phyloP scores from a whole-genome alignment of 345 rosid genomes.

The Pistacia integerrima region DNA sequence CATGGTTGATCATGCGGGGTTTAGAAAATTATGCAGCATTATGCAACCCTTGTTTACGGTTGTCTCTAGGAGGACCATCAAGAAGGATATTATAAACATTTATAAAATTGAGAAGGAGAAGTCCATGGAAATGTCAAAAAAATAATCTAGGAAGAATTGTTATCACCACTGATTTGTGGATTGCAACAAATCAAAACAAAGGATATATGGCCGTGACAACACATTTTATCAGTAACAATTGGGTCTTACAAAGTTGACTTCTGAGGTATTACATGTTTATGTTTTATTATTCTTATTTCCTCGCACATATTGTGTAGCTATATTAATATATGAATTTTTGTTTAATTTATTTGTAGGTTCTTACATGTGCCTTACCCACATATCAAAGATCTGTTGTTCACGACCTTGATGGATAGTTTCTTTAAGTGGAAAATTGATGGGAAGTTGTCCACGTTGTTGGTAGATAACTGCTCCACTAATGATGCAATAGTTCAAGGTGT shows the following conservation, averaged over 20 bases:
- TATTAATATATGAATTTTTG: no score
- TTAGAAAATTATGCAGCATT: no score
- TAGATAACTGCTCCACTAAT: slow-evolving; percentile 4
- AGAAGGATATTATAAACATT: not conserved
- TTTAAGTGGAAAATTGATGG: not conserved
- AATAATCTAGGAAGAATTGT: not conserved
- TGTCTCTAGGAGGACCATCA: not conserved
- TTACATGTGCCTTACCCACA: slow-evolving; percentile 2
- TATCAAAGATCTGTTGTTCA: not conserved
- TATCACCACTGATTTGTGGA: not conserved
- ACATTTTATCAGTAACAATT: not conserved
- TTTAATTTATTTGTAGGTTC: not conserved
- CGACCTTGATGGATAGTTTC: not conserved
- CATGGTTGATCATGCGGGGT: no score
- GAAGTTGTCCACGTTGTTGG: not conserved
- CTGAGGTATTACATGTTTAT: no score
- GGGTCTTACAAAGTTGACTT: no score
- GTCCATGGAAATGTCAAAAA: not conserved
- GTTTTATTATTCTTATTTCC: no score
- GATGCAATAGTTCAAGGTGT: not conserved
- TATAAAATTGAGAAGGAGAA: not conserved
- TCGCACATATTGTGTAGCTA: no score
- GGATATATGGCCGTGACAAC: not conserved
- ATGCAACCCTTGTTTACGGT: not conserved
- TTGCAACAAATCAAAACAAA: not conserved